Percentiles rank a stretch among this genome's conserved stretches.
phyloP scores from a whole-genome alignment of 768 basidiomycete species.

The Tricholoma flavovirens region DNA sequence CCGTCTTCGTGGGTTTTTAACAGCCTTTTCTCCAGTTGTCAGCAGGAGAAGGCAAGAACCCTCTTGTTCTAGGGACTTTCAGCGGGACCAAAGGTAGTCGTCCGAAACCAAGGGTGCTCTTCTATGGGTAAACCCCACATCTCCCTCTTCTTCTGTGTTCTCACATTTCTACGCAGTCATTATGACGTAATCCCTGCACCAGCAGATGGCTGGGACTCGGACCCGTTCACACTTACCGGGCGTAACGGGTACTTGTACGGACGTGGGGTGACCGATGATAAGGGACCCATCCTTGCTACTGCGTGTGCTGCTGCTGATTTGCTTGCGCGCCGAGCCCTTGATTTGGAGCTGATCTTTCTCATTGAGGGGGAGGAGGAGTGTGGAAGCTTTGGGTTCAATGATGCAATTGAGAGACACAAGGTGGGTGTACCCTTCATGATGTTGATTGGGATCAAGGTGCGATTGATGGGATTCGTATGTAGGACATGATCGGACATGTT shows the following conservation, averaged over 20 bases:
- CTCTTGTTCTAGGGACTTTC: slow-evolving; percentile 88
- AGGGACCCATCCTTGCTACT: slow-evolving; percentile 88
- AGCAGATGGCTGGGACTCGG: slow-evolving; percentile 67
- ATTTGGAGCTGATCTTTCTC: slow-evolving; percentile 82
- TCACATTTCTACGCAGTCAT: slow-evolving; percentile 45
- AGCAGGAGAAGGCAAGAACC: slow-evolving; percentile 71
- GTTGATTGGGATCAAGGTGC: not conserved
- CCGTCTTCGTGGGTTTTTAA: not conserved
- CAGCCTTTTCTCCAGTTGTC: slow-evolving; percentile 48
- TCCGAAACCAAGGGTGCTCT: slow-evolving; percentile 70
- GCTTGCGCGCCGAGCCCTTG: slow-evolving; percentile 65
- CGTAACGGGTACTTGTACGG: slow-evolving; percentile 89
- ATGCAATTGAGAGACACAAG: slow-evolving; percentile 73
- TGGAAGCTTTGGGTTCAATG: slow-evolving; percentile 82
- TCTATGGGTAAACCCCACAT: slow-evolving; percentile 66
- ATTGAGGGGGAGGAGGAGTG: slow-evolving; percentile 97
- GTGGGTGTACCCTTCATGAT: slow-evolving; percentile 27
- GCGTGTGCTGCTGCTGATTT: slow-evolving; percentile 87
- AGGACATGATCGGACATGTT: slow-evolving; percentile 80
- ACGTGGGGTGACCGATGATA: slow-evolving; percentile 89
- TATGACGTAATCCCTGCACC: slow-evolving; percentile 95
- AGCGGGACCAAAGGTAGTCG: slow-evolving; percentile 55
- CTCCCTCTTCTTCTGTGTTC: not conserved
- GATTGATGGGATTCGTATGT: not conserved
- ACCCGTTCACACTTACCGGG: slow-evolving; percentile 79